Evolutionary conservation across 768 basidiomycete species (phyloP).

Genomic region (Chalciporus sphaerocephalus): DNA sequence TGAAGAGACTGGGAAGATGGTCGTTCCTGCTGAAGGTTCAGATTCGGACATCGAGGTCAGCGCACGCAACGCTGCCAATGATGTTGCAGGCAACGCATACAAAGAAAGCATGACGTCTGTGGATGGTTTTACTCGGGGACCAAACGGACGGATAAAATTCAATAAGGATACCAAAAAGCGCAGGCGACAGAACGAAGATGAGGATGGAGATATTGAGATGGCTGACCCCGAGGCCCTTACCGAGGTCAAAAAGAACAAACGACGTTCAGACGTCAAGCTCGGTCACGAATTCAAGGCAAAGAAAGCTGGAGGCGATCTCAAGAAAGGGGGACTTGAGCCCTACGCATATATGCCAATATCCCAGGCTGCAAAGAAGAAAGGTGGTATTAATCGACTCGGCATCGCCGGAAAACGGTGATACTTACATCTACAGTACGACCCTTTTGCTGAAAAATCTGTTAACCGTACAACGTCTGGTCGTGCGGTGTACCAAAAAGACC

Average conservation of each 20-base stretch:
- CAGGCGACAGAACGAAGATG: conserved; percentile 61
- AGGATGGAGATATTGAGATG: conserved; percentile 68
- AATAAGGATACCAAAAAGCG: conserved; percentile 97
- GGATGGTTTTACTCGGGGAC: conserved; percentile 85
- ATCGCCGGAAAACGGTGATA: conserved; percentile 60
- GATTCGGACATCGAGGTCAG: conserved; percentile 44
- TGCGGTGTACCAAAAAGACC: conserved; percentile 68
- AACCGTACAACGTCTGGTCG: conserved; percentile 71
- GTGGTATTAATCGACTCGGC: conserved; percentile 46
- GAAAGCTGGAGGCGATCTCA: conserved; percentile 95
- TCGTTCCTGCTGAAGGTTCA: conserved; percentile 58
- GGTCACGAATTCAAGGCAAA: conserved; percentile 96
- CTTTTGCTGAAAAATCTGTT: conserved; percentile 12
- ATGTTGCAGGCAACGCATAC: conserved; percentile 73
- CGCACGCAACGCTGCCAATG: conserved; percentile 42
- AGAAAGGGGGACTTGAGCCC: conserved; percentile 81
- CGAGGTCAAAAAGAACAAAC: conserved; percentile 44
- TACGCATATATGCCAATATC: conserved; percentile 87
- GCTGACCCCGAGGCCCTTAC: conserved; percentile 56
- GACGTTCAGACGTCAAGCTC: conserved; percentile 51
- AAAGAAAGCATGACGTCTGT: conserved; percentile 76
- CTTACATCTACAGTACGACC: conserved; percentile 1
- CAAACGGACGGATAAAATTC: conserved; percentile 85
- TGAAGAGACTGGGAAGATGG: conserved; percentile 73
- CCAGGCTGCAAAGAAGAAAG: conserved; percentile 69